Evolutionary conservation across 1,284 basidiomycete species (phyloP).

Genomic region (Pisolithus thermaeus): DNA sequence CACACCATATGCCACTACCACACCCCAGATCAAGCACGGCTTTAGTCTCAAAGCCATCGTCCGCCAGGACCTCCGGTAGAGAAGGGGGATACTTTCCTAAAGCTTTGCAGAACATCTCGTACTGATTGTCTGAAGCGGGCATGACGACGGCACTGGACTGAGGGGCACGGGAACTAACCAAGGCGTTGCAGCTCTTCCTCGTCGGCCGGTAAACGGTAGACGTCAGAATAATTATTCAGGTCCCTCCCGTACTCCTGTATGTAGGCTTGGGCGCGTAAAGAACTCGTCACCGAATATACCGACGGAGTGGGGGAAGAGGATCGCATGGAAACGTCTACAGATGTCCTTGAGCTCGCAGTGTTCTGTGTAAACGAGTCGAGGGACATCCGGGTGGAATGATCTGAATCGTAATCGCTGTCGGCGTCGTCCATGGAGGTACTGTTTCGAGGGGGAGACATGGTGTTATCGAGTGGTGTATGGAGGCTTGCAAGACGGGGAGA

Average conservation of each 20-base stretch:
- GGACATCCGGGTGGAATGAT: conserved; percentile 32
- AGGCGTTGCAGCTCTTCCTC: conserved; percentile 67
- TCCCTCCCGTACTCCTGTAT: conserved; percentile 62
- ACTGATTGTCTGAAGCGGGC: conserved; percentile 51
- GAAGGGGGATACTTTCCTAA: conserved; percentile 62
- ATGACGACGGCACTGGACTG: conserved; percentile 11
- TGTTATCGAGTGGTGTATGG: conserved; percentile 8
- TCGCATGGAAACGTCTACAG: conserved; percentile 47
- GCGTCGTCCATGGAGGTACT: conserved; percentile 24
- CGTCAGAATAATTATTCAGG: conserved; percentile 71
- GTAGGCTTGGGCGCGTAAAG: conserved; percentile 52
- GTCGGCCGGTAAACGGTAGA: conserved; percentile 71
- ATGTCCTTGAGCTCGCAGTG: conserved; percentile 41
- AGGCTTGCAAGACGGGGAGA: background rate
- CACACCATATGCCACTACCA: conserved; percentile 70
- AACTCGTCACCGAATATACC: conserved; percentile 61
- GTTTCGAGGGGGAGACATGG: conserved; percentile 16
- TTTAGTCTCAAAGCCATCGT: conserved; percentile 54
- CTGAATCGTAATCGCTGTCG: conserved; percentile 25
- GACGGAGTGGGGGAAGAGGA: conserved; percentile 62
- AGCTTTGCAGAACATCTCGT: conserved; percentile 53
- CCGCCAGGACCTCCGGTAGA: conserved; percentile 49
- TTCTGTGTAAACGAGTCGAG: conserved; percentile 35
- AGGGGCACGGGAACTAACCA: conserved; percentile 36
- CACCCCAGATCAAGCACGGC: conserved; percentile 71